phyloP scores from a whole-genome alignment of 2,329 filamentous ascomycete genomes.

The Harringtonia aguacate region DNA sequence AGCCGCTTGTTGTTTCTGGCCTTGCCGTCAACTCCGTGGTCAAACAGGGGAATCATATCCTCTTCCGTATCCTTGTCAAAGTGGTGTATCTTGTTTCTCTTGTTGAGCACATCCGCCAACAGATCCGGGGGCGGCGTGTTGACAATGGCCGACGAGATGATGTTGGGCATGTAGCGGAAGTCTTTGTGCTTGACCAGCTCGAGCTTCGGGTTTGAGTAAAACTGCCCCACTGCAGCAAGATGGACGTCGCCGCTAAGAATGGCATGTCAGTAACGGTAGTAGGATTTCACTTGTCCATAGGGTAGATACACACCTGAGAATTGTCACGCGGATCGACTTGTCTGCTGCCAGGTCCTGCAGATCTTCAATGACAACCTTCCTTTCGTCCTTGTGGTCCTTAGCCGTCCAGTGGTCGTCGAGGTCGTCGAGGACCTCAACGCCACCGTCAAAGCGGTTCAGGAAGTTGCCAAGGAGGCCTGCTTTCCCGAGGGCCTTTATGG shows the following conservation, averaged over 20 bases:
- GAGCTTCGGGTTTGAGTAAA: slow-evolving; percentile 84
- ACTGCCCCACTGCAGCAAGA: slow-evolving; percentile 83
- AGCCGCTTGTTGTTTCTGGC: slow-evolving; percentile 83
- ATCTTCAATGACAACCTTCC: slow-evolving; percentile 78
- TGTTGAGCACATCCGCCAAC: slow-evolving; percentile 86
- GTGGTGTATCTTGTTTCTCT: slow-evolving; percentile 72
- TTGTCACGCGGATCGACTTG: slow-evolving; percentile 83
- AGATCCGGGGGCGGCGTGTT: slow-evolving; percentile 83
- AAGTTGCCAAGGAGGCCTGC: slow-evolving; percentile 70
- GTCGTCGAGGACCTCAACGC: slow-evolving; percentile 84
- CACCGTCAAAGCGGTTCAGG: slow-evolving; percentile 82
- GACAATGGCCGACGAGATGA: slow-evolving; percentile 88
- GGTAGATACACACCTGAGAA: slow-evolving; percentile 54
- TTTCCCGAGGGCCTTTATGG: slow-evolving; percentile 78
- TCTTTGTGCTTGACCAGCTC: slow-evolving; percentile 76
- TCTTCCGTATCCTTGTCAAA: slow-evolving; percentile 75
- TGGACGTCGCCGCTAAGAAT: slow-evolving; percentile 95
- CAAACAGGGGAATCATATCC: slow-evolving; percentile 91
- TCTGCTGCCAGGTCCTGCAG: slow-evolving; percentile 88
- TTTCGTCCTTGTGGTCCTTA: slow-evolving; percentile 85
- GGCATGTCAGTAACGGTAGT: too few species aligned
- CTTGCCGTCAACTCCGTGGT: slow-evolving; percentile 79
- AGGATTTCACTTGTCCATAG: too few species aligned
- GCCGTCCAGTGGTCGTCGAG: slow-evolving; percentile 97
- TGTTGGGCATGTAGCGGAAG: slow-evolving; percentile 92